Evolutionary conservation across 768 basidiomycete genomes (phyloP), one percentile per base, ranked within the genome.

Genomic region (Xanthoconium stramineum): DNA sequence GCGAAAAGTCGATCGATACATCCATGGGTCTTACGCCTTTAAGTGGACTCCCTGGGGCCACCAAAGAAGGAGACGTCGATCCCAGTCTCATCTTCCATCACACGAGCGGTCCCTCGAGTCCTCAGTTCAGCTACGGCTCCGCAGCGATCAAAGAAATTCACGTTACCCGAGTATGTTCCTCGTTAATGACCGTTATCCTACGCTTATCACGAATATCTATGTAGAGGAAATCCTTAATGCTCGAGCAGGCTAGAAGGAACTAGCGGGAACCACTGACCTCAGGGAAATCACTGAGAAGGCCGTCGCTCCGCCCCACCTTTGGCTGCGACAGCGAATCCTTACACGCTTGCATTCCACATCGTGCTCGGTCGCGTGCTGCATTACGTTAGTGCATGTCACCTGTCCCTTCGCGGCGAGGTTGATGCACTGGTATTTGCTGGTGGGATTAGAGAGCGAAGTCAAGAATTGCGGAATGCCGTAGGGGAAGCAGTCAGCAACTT

Each of bases 21-120:
- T 86, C 83, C 37, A 97, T 97, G 94, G 94, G 93, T 4, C 80
- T 97, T 37, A 94, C 94, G 1, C 94, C 93, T 5, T 72, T 94
- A n/a, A 84, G 84, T 52, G 93, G 93, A 3, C 76, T 96, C 0
- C 92, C 94, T 5, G 94, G 94, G 15, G 92, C 91, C 2, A 95
- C 94, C 1, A 85, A 94, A 47, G 82, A 85, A 13, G 94, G 94
- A 10, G 78, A 81, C 2, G 76, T 95, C 65, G 94, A 97, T 70
- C 91, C 93, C 14, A 85, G 85, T 40, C 80, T 94, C 49, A 86
- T 96, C 59, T 95, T 96, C 74, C 94, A 96, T 67, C 86, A 88
- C 67, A 56, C 61, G 11, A 83, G 82, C 44, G 80, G 79, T 57
- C 75, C 76, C 50, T 77, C 77, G 0, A 78, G 77, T 11, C 54